Percentiles rank a stretch among this genome's conserved stretches.
Conservation (phyloP, 75 land plant genomes). For the Pseudotsuga menziesii region DNA sequence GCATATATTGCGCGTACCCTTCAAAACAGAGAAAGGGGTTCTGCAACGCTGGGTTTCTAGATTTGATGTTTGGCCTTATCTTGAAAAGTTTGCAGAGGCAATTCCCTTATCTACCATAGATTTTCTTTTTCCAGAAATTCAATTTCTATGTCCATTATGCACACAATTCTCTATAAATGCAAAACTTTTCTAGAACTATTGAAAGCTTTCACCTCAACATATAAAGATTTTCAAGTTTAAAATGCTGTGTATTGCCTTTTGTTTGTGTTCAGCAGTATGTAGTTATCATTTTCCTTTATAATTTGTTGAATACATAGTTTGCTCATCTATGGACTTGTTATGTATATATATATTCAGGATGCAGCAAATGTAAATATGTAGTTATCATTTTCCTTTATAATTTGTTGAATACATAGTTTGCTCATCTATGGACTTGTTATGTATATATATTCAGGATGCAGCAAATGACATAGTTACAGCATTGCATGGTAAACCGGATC, state of each 20-base stretch:
- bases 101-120: slow-evolving; percentile 17
- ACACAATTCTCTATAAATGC: background rate
- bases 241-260: no score
- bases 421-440: slow-evolving; percentile 7
- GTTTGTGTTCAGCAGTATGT: background rate
- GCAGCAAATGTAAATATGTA: slow-evolving; percentile 28
- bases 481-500: slow-evolving; percentile 53
- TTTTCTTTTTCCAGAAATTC: background rate
- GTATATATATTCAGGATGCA: slow-evolving; percentile 37
- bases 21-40: slow-evolving; percentile 44
- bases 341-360: slow-evolving; percentile 31
- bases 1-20: slow-evolving; percentile 54
- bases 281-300: background rate
- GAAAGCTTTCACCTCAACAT: background rate
- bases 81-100: slow-evolving; percentile 63
- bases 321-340: background rate
- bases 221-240: background rate
- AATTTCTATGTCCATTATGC: background rate
- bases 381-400: background rate
- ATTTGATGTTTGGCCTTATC: slow-evolving; percentile 72
- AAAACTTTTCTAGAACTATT: background rate
- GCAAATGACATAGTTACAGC: slow-evolving; percentile 44
- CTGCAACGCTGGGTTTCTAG: slow-evolving; percentile 59
- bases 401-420: background rate
- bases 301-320: background rate